phyloP scores from a whole-genome alignment of 495 filamentous ascomycete genomes.

The Trichoderma virens region DNA sequence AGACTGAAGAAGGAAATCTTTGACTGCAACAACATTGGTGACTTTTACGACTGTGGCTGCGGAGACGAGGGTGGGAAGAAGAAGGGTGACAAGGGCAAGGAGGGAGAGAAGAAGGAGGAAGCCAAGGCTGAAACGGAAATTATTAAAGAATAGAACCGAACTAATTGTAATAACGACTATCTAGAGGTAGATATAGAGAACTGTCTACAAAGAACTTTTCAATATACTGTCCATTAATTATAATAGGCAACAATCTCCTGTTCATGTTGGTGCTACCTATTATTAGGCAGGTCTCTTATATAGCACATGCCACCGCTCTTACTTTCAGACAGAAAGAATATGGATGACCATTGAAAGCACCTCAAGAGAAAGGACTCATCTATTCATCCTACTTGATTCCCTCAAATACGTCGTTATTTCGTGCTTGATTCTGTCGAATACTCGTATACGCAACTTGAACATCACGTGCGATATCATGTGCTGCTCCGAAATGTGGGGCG shows the following conservation, averaged over 20 bases:
- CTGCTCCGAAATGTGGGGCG: not conserved
- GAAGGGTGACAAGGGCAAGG: constrained; percentile 13
- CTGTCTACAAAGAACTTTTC: too few relatives aligned
- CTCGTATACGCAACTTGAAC: not conserved
- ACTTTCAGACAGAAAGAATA: too few relatives aligned
- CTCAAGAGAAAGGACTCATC: too few relatives aligned
- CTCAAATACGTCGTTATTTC: too few relatives aligned
- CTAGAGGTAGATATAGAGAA: not conserved
- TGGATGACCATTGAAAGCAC: too few relatives aligned
- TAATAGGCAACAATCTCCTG: too few relatives aligned
- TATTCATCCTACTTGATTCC: too few relatives aligned
- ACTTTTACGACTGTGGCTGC: constrained; percentile 95
- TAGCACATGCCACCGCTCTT: not conserved
- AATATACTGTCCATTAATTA: too few relatives aligned
- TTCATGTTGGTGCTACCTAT: too few relatives aligned
- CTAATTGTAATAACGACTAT: not conserved
- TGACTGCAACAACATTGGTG: constrained; percentile 82
- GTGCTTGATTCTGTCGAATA: too few relatives aligned
- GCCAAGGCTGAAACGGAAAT: constrained; percentile 14
- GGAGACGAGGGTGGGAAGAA: constrained; percentile 58
- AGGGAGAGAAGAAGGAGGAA: constrained; percentile 11
- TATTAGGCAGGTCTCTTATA: too few relatives aligned
- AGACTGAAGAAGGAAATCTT: constrained; percentile 74
- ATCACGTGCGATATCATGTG: not conserved
- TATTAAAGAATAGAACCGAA: not conserved